Percentiles rank a stretch among this genome's conserved stretches.
Evolutionary conservation across 2,329 filamentous ascomycete species (phyloP).

Genomic region (Claviceps africana): DNA sequence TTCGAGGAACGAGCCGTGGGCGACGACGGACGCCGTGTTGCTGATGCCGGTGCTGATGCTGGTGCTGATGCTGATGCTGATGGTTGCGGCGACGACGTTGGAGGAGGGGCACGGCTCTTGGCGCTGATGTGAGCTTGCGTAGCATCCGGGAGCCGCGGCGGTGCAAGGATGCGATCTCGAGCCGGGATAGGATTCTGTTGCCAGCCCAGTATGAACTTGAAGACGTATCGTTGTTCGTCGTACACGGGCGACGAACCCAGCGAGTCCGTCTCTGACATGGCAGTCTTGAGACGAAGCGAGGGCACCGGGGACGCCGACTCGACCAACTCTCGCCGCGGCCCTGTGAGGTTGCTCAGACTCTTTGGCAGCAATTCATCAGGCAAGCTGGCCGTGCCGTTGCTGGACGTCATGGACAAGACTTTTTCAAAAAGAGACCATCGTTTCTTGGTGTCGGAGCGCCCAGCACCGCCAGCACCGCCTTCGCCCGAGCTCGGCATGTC

Average conservation of each 20-base stretch:
- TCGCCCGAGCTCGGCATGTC: constrained; percentile 14
- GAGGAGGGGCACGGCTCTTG: constrained; percentile 8
- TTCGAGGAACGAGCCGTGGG: neutral
- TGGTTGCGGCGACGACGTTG: no score
- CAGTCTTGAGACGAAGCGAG: constrained; percentile 14
- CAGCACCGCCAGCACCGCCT: neutral
- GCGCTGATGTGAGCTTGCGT: constrained; percentile 50
- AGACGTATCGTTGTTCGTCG: constrained; percentile 47
- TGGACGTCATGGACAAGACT: constrained; percentile 33
- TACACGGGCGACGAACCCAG: constrained; percentile 40
- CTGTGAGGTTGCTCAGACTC: neutral
- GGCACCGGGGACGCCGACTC: neutral
- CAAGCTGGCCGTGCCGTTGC: constrained; percentile 5
- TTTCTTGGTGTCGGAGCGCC: constrained; percentile 36
- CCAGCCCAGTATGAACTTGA: constrained; percentile 63
- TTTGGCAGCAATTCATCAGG: neutral
- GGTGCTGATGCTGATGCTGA: neutral
- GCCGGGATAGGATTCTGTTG: constrained; percentile 39
- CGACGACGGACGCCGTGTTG: constrained; percentile 21
- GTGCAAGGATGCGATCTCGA: constrained; percentile 48
- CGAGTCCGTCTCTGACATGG: constrained; percentile 37
- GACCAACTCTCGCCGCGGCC: neutral
- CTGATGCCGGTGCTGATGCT: neutral
- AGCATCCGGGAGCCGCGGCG: constrained; percentile 54
- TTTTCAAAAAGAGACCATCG: constrained; percentile 51